These are phyloP conservation scores for Tuber melanosporum DNA, from an alignment of 495 filamentous ascomycete species.

Conservation along the genomic window DNA sequence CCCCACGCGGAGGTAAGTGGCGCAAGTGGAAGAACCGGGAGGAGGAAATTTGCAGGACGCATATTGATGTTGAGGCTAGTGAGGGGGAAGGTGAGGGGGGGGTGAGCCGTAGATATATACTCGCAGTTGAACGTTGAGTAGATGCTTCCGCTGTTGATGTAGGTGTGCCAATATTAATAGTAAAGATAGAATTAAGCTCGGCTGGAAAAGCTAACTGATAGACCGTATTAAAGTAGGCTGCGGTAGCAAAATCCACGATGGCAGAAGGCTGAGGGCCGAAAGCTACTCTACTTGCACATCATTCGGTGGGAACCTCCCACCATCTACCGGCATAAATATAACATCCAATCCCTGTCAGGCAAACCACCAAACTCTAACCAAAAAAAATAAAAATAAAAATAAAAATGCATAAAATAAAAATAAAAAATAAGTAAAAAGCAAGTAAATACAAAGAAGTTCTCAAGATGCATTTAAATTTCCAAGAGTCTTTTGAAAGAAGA, in stretches of 20 bases:
- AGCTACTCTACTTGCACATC: neutral
- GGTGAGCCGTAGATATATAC: neutral
- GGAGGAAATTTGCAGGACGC: slow-evolving; percentile 21
- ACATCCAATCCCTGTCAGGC: no score
- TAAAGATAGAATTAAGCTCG: neutral
- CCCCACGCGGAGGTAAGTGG: slow-evolving; percentile 33
- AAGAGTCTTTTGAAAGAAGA: no score
- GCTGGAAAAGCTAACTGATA: neutral
- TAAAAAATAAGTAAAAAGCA: no score
- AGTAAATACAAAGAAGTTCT: no score
- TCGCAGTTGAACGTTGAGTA: neutral
- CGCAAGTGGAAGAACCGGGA: slow-evolving; percentile 19
- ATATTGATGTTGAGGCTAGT: slow-evolving; percentile 8
- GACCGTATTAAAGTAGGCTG: neutral
- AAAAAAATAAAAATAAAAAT: no score
- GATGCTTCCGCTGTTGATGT: neutral
- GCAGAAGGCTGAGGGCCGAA: neutral
- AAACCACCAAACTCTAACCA: no score
- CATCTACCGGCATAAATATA: no score
- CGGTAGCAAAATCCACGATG: neutral
- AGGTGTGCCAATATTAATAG: neutral
- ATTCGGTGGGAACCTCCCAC: no score
- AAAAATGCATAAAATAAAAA: no score
- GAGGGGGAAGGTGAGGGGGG: neutral
- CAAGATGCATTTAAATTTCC: no score